These are phyloP conservation scores for Vaccinium myrtillus DNA, from an alignment of 148 eudicot genomes.

Conservation along the genomic window DNA sequence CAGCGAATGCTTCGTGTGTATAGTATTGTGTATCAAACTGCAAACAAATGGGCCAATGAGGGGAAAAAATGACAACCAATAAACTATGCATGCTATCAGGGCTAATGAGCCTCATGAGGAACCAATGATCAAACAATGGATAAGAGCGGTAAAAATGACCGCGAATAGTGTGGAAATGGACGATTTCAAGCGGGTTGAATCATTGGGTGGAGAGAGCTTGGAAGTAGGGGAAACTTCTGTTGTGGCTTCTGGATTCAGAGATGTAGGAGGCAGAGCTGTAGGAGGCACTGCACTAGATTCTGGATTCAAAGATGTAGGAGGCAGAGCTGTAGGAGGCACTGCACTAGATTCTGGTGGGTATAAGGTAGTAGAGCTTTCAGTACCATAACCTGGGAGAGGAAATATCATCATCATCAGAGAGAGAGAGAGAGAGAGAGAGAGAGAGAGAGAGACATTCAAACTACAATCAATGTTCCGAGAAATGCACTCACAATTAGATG, in stretches of 20 bases:
- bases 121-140: background rate
- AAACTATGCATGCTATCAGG: background rate
- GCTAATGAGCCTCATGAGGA: background rate
- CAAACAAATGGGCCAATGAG: background rate
- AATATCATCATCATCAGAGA: background rate
- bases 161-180: background rate
- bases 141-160: background rate
- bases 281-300: slow-evolving; percentile 33
- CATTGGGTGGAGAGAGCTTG: slow-evolving; percentile 16
- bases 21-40: background rate
- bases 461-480: background rate
- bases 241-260: slow-evolving; percentile 56
- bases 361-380: slow-evolving; percentile 33
- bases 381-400: slow-evolving; percentile 45
- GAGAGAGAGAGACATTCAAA: background rate
- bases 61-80: background rate
- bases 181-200: slow-evolving; percentile 7
- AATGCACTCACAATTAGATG: slow-evolving; percentile 64
- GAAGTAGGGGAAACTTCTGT: slow-evolving; percentile 20
- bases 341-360: slow-evolving; percentile 30
- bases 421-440: background rate
- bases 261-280: slow-evolving; percentile 45
- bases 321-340: slow-evolving; percentile 46
- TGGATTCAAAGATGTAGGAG: slow-evolving; percentile 53
- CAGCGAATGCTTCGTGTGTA: background rate